Evolutionary conservation across 2,329 filamentous ascomycete genomes (phyloP), one percentile per base, ranked within the genome.

Genomic region (Chaetomiaceae sp.): DNA sequence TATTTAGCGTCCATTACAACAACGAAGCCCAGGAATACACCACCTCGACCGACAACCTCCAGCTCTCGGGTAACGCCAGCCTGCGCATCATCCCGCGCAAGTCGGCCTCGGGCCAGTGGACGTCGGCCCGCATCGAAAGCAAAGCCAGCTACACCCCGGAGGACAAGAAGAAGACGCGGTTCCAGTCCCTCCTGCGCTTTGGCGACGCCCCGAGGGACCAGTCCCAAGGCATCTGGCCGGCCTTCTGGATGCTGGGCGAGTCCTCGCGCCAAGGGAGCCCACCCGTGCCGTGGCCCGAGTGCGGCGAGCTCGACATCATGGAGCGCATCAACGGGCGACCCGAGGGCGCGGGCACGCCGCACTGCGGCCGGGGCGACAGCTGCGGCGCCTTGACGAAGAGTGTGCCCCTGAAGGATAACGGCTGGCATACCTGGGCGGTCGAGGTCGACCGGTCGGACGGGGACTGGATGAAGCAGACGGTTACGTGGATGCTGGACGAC

Each of bases 191-290:
- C 36, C 65, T 79, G 48, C 72, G 75, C 14, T 74, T 75, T 57
- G 77, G 76, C 37, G 53, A 55, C 58, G 69, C 68, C 61, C 51
- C 66, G 9, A 51, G 60, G 12, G 60, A 59, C 22, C 65, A 69
- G 46, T 75, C 76, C 64, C 68, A 75, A 58, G 76, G 76, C n/a
- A 69, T 79, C 59, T 79, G 76, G 76, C 75, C 76, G 3, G 76
- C 76, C 3, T 79, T 78, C 62, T 79, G 76, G 76, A 66, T 76
- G 51, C 71, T 78, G 1, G 76, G 76, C 17, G 68, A 74, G 51
- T 66, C 73, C 14, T 65, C 76, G 40, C 73, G 75, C 9, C 64
- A 69, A 53, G 76, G 75, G 17, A 72, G 69, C 1, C 57, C 58
- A 19, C n/a, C n/a, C n/a, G n/a, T n/a, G n/a, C n/a, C n/a, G n/a